Base-by-base conservation (phyloP, 2,329 filamentous ascomycete genomes). In the Diaporthe destruens region DNA sequence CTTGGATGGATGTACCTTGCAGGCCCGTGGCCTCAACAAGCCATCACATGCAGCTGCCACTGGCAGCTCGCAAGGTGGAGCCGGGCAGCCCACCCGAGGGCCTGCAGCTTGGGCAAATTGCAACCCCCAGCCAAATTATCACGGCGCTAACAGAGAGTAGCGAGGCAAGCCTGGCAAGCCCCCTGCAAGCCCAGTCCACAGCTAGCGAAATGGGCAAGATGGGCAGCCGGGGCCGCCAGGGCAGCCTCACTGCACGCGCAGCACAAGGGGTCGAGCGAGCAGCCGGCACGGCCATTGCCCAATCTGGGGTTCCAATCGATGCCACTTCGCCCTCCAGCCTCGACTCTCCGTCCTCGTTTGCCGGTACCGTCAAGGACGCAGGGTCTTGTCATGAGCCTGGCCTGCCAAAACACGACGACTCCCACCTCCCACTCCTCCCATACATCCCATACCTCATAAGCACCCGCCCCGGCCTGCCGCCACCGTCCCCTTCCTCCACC, bases 41-140 rank as follows among this genome's bases (percentile, higher is more conserved):
- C 61, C 61, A 53, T 66, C 61, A 70, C 47, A 61, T 54, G 55
- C 61, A 61, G 68, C 55, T 70, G 68, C 68, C 32, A 53, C 55
- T 70, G 68, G 55, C 32, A 53, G 47, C 44, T 66, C 47, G 61
- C 61, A 66, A 66, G 61, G 68, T 70, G 68, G 68, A 61, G 49
- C 67, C 67, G 44, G n/a, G 29, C 44, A 59, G 23, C 42, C 68
- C 68, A 57, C 47, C 20, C 23, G 32, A 70, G 68, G 68, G 16
- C 49, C 55, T 70, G 44, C 68, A 42, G 68, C 68, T 61, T 61
- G 68, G 68, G 57, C 68, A 70, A 70, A 70, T 70, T 70, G 55
- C 68, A 61, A 70, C 55, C 44, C 68, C 39, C 68, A 54, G 29
- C 68, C 47, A 70, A 70, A 61, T 61, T 70, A 70, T 70, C 44